Base-by-base conservation (phyloP, 495 filamentous ascomycete genomes). In the Penicillium alfredii region DNA sequence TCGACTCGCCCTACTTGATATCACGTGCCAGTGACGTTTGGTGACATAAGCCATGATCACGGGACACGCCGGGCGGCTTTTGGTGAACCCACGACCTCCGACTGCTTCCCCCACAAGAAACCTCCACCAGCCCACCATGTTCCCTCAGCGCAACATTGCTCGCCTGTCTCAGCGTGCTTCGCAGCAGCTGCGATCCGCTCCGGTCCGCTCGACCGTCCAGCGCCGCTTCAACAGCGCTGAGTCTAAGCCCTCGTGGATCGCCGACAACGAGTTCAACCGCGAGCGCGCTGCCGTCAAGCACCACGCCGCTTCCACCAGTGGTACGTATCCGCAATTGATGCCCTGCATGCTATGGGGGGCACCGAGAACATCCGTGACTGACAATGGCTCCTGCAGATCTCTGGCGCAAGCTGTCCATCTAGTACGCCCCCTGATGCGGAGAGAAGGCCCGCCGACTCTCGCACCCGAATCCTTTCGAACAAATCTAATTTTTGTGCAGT, bases 381-480 rank as follows among this genome's bases (percentile, higher is more conserved):
- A 72, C 53, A 45, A 58, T 55, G 61, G 51, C 29, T 38, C 45
- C 26, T 37, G 35, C 61, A 96, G 89, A 85, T 58, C 79, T 92
- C 47, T 96, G 89, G 89, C 78, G 80, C 66, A 95, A 90, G 72
- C 81, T 95, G 34, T 88, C 84, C 40, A 75, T 94, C 72, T 95
- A 83, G 89, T 95, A 82, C 47, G 68, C 69, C 48, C n/a, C n/a
- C n/a, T n/a, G n/a, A n/a, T n/a, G n/a, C n/a, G n/a, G n/a, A n/a
- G n/a, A n/a, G n/a, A n/a, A n/a, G n/a, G n/a, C n/a, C n/a, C n/a
- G n/a, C n/a, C n/a, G n/a, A n/a, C n/a, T n/a, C n/a, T n/a, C n/a
- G n/a, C n/a, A n/a, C n/a, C n/a, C n/a, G n/a, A n/a, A n/a, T n/a
- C n/a, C n/a, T n/a, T n/a, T 25, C 8, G 28, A 13, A 37, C 19